Percentiles rank a stretch among this genome's conserved stretches.
These are phyloP conservation scores for Halenospora varia DNA, from an alignment of 495 filamentous ascomycete genomes.

Conservation along the genomic window DNA sequence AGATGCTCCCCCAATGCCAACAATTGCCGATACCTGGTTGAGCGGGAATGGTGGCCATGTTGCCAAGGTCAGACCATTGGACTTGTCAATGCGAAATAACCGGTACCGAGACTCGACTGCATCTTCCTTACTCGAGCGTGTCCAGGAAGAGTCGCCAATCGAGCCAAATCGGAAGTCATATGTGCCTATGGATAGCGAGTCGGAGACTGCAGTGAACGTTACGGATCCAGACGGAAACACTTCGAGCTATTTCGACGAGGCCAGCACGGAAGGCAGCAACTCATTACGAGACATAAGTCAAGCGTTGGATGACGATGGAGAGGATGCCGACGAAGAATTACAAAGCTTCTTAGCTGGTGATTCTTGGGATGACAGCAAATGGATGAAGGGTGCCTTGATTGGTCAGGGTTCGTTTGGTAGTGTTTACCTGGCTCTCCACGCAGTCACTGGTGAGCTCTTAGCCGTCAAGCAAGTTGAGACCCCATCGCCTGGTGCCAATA, in stretches of 20 bases:
- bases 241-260: slow-evolving; percentile 78
- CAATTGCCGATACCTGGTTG: slow-evolving; percentile 91
- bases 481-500: slow-evolving; percentile 73
- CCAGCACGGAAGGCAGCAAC: slow-evolving; percentile 57
- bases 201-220: slow-evolving; percentile 59
- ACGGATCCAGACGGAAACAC: slow-evolving; percentile 72
- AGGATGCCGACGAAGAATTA: slow-evolving; percentile 76
- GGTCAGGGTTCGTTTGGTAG: slow-evolving; percentile 96
- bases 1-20: slow-evolving; percentile 90
- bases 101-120: slow-evolving; percentile 81
- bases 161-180: slow-evolving; percentile 94
- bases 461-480: slow-evolving; percentile 98
- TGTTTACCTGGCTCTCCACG: slow-evolving; percentile 94
- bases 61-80: slow-evolving; percentile 44
- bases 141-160: slow-evolving; percentile 83
- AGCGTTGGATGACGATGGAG: slow-evolving; percentile 79
- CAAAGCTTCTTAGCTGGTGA: slow-evolving; percentile 84
- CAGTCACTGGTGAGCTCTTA: slow-evolving; percentile 95
- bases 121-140: slow-evolving; percentile 77
- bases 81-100: slow-evolving; percentile 38
- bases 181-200: slow-evolving; percentile 87
- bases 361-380: slow-evolving; percentile 90
- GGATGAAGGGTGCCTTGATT: slow-evolving; percentile 98
- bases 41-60: slow-evolving; percentile 49
- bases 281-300: slow-evolving; percentile 51